Percentiles rank a stretch among this genome's conserved stretches.
Conservation (phyloP, 129 eudicot species). For the Erigeron canadensis region DNA sequence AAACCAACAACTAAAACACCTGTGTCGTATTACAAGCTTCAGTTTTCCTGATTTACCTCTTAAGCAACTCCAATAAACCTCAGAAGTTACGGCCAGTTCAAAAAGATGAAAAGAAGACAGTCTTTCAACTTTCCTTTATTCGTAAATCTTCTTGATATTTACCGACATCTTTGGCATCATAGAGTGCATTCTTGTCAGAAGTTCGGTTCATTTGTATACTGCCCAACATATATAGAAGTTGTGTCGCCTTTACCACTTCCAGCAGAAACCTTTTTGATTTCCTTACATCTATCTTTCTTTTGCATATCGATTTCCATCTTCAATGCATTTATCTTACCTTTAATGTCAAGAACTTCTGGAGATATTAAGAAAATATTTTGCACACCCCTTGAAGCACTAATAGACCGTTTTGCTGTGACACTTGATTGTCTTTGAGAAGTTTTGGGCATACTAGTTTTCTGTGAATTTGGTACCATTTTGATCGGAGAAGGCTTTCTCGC, state of each 20-base stretch:
- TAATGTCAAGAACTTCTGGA: slow-evolving; percentile 34
- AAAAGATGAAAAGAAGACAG: not conserved
- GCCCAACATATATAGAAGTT: not conserved
- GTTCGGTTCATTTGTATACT: slow-evolving; percentile 1
- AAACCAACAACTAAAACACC: not conserved
- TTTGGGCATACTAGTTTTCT: slow-evolving; percentile 1
- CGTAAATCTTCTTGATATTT: not conserved
- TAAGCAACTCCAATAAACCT: no score
- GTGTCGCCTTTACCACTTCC: not conserved
- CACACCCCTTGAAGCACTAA: not conserved
- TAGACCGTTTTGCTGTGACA: slow-evolving; percentile 1
- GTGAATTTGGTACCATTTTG: slow-evolving; percentile 21
- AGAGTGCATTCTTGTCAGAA: slow-evolving; percentile 4
- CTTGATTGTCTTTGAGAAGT: slow-evolving; percentile 14
- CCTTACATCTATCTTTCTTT: slow-evolving; percentile 13
- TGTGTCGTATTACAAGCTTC: not conserved
- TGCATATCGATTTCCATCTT: slow-evolving; percentile 33
- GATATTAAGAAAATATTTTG: slow-evolving; percentile 15
- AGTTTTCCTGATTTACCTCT: not conserved
- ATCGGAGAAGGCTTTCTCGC: slow-evolving; percentile 5
- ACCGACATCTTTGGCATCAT: not conserved
- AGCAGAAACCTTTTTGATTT: not conserved
- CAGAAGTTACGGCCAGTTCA: slow-evolving; percentile 2
- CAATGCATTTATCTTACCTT: slow-evolving; percentile 35
- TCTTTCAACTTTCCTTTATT: not conserved